Conservation (phyloP, 2,329 filamentous ascomycete species). For the Xylariaceae sp. region DNA sequence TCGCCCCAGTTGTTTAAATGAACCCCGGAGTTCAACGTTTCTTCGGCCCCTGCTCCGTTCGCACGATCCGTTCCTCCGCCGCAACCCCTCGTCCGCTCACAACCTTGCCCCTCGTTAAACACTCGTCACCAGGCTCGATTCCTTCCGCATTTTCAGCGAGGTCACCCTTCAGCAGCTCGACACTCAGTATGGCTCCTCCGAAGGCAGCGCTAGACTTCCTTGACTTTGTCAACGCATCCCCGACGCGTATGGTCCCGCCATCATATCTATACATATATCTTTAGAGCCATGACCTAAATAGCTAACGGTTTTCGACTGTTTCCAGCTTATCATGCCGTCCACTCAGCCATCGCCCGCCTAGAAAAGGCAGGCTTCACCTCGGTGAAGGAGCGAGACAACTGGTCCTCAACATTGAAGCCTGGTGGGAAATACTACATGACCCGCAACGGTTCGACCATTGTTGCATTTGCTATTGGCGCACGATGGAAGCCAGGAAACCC, state of each 20-base stretch:
- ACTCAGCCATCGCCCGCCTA: conserved; percentile 75
- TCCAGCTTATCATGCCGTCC: conserved; percentile 91
- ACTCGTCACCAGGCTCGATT: neutral
- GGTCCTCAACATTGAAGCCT: conserved; percentile 78
- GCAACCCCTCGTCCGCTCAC: conserved; percentile 21
- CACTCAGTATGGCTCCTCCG: conserved; percentile 55
- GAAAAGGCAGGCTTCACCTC: conserved; percentile 83
- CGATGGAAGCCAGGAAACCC: conserved; percentile 93
- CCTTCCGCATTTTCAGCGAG: neutral
- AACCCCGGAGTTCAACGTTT: conserved; percentile 19
- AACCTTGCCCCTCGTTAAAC: conserved; percentile 6
- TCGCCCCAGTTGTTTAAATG: conserved; percentile 19
- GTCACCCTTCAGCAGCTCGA: conserved; percentile 29
- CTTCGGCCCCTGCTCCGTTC: conserved; percentile 21
- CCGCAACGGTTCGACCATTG: conserved; percentile 88
- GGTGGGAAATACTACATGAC: conserved; percentile 97
- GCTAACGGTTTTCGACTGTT: conserved; percentile 24
- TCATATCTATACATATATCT: conserved; percentile 11
- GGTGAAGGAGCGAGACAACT: conserved; percentile 89
- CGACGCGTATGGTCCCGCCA: conserved; percentile 69
- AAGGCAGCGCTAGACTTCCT: conserved; percentile 79
- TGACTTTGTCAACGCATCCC: conserved; percentile 92
- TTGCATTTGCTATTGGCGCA: conserved; percentile 89
- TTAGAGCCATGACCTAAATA: neutral
- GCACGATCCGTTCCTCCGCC: conserved; percentile 22